These are phyloP conservation scores for Sarocladiaceae sp. DNA, from an alignment of 2,329 filamentous ascomycete species.

Conservation along the genomic window DNA sequence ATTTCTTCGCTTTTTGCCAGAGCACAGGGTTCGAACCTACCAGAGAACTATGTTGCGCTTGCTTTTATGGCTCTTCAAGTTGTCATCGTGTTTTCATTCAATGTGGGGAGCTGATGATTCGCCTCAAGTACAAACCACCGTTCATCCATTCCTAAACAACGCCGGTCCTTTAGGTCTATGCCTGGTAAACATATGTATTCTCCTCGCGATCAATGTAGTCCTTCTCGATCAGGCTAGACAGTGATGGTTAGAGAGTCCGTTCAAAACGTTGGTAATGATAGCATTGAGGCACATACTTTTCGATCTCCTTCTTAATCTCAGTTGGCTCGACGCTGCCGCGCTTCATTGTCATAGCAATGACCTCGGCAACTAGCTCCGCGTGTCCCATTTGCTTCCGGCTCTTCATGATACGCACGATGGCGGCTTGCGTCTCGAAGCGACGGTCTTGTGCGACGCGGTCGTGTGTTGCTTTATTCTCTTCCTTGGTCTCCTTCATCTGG, in stretches of 20 bases:
- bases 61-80: neutral
- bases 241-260: neutral
- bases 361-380: slow-evolving; percentile 80
- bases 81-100: slow-evolving; percentile 1
- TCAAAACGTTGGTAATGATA: neutral
- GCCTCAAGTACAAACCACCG: too few relatives aligned
- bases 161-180: too few relatives aligned
- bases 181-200: slow-evolving; percentile 63
- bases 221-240: slow-evolving; percentile 75
- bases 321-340: slow-evolving; percentile 77
- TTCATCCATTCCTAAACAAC: too few relatives aligned
- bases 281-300: slow-evolving; percentile 60
- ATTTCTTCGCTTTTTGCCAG: slow-evolving; percentile 9
- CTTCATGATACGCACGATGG: slow-evolving; percentile 97
- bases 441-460: slow-evolving; percentile 82
- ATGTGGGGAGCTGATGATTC: too few relatives aligned
- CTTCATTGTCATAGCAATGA: slow-evolving; percentile 83
- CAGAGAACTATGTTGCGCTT: neutral
- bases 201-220: slow-evolving; percentile 84
- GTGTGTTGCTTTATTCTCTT: slow-evolving; percentile 92
- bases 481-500: slow-evolving; percentile 89
- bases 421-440: slow-evolving; percentile 94
- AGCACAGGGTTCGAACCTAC: neutral
- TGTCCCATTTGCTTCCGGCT: slow-evolving; percentile 81
- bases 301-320: slow-evolving; percentile 96